These are phyloP conservation scores for Aspergillus ochraceoroseus DNA, from an alignment of 2,329 filamentous ascomycete species.

Conservation along the genomic window DNA sequence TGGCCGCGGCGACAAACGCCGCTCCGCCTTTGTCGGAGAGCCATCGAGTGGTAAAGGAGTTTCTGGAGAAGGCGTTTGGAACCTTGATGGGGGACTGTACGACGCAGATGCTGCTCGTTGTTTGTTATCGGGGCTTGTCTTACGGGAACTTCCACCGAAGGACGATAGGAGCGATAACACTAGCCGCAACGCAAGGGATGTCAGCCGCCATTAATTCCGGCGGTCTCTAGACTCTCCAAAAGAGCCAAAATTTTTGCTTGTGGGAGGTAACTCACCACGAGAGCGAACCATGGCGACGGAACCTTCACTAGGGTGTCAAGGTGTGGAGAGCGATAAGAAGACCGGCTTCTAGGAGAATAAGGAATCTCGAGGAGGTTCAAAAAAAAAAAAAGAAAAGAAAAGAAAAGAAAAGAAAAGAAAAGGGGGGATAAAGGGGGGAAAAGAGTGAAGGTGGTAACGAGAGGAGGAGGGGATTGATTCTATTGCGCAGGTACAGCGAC, in stretches of 20 bases:
- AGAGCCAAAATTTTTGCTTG: too few species aligned
- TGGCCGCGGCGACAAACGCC: slow-evolving; percentile 58
- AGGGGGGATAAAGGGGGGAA: too few species aligned
- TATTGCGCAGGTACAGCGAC: slow-evolving; percentile 19
- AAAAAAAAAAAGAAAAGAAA: slow-evolving; percentile 1
- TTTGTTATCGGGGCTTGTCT: slow-evolving; percentile 34
- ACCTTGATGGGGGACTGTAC: slow-evolving; percentile 24
- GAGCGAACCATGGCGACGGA: slow-evolving; percentile 35
- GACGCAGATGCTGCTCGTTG: slow-evolving; percentile 22
- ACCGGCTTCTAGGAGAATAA: too few species aligned
- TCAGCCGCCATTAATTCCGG: slow-evolving; percentile 11
- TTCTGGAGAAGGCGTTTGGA: slow-evolving; percentile 35
- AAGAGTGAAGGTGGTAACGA: slow-evolving; percentile 9
- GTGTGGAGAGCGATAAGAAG: slow-evolving; percentile 16
- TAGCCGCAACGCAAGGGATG: slow-evolving; percentile 43
- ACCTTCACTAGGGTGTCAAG: slow-evolving; percentile 4
- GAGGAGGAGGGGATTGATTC: slow-evolving; percentile 6
- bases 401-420: slow-evolving; percentile 4
- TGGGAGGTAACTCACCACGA: slow-evolving; percentile 41
- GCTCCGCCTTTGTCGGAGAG: slow-evolving; percentile 45
- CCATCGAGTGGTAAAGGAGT: slow-evolving; percentile 35
- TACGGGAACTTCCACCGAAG: slow-evolving; percentile 40
- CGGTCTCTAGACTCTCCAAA: neutral
- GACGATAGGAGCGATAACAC: slow-evolving; percentile 82
- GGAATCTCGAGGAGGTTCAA: slow-evolving; percentile 4